Evolutionary conservation across 441 rosid genomes (phyloP).

Genomic region (Mallotus repandus): DNA sequence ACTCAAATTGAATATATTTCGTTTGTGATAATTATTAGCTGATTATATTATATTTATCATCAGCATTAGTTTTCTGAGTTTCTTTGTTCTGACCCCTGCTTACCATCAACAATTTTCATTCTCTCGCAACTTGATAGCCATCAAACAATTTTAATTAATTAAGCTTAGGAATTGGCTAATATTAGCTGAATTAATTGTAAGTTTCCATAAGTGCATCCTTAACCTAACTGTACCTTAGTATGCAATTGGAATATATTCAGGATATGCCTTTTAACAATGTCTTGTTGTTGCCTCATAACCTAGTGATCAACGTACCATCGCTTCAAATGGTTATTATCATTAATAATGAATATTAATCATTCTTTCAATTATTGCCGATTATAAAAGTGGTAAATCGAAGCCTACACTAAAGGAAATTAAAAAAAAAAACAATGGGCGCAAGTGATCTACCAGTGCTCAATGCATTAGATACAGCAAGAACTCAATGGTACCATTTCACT

Average conservation of each 20-base stretch:
- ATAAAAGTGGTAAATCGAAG: not conserved
- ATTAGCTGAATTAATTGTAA: too few species aligned
- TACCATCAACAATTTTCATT: too few species aligned
- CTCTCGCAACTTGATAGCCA: not conserved
- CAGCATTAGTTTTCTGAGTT: too few species aligned
- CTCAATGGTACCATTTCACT: conserved; percentile 63
- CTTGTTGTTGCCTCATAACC: conserved; percentile 23
- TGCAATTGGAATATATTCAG: conserved; percentile 20
- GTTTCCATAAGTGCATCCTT: not conserved
- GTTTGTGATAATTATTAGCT: too few species aligned
- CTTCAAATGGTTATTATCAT: not conserved
- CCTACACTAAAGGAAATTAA: too few species aligned
- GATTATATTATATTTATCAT: too few species aligned
- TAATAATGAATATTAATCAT: not conserved
- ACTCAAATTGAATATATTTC: too few species aligned
- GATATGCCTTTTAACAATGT: conserved; percentile 18
- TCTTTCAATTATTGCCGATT: not conserved
- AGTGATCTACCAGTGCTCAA: conserved; percentile 40
- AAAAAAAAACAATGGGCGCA: conserved; percentile 27
- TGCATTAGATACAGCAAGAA: conserved; percentile 56
- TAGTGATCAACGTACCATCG: conserved; percentile 23
- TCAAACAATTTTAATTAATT: not conserved
- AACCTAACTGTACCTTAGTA: not conserved
- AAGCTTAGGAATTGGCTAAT: too few species aligned
- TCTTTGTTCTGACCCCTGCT: too few species aligned